phyloP scores from a whole-genome alignment of 1,284 basidiomycete species.

The Porogramme epimiltina region DNA sequence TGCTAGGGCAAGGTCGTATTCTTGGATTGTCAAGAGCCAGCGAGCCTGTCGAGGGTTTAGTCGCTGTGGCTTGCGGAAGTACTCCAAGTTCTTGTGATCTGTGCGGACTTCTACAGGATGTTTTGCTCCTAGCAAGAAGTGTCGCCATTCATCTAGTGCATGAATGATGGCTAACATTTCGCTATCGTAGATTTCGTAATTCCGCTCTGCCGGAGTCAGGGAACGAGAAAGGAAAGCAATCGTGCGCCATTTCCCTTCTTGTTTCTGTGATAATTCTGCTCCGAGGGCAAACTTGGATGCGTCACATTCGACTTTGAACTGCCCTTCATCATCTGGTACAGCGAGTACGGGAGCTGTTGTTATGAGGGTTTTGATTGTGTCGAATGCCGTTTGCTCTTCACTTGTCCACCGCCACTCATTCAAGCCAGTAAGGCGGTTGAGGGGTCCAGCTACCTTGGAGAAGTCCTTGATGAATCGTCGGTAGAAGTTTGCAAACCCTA shows the following conservation, averaged over 20 bases:
- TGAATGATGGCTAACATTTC: conserved; percentile 39
- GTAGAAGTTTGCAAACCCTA: conserved; percentile 19
- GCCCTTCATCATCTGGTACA: conserved; percentile 8
- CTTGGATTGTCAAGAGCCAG: conserved; percentile 38
- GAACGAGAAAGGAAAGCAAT: conserved; percentile 11
- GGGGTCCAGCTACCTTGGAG: conserved; percentile 28
- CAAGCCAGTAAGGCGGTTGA: conserved; percentile 23
- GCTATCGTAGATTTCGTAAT: conserved; percentile 41
- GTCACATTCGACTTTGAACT: conserved; percentile 7
- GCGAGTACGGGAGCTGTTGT: conserved; percentile 21
- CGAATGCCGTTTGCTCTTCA: conserved; percentile 28
- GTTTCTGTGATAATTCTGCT: conserved; percentile 8
- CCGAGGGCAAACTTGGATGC: conserved; percentile 8
- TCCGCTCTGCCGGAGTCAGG: conserved; percentile 17
- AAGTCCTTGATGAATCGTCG: conserved; percentile 34
- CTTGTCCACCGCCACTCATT: conserved; percentile 22
- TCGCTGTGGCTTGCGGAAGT: conserved; percentile 37
- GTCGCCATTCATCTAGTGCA: conserved; percentile 34
- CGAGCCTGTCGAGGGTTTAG: conserved; percentile 41
- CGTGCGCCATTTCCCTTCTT: conserved; percentile 12
- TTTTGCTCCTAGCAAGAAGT: conserved; percentile 28
- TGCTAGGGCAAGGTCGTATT: conserved; percentile 38
- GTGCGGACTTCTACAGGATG: conserved; percentile 25
- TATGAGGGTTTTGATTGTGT: conserved; percentile 28
- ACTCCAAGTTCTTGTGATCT: conserved; percentile 48